Evolutionary conservation across 75 land plant genomes (phyloP), one percentile per base, ranked within the genome.

Genomic region (Gnetum montanum): DNA sequence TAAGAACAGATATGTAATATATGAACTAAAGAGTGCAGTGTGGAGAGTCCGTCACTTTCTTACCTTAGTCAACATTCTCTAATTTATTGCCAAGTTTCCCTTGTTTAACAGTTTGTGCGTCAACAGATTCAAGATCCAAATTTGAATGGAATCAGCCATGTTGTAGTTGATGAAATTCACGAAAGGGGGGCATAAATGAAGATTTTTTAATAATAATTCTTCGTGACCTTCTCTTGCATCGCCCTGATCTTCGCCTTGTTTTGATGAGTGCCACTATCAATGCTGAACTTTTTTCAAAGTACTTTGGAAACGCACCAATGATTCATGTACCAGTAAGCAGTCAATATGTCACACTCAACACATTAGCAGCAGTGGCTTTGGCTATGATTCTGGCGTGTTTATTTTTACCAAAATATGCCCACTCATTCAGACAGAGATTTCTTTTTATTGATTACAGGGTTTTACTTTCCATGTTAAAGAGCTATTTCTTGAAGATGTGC

Each of bases 211-310:
- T 93, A 43, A 85, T 93, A 52, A 81, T 93, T 46, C 49, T 88
- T 58, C 83, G 84, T 15, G 90, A 88, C 20, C 77, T 93, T 29
- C 84, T 92, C 46, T 82, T 82, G 50, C 81, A 67, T 3, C 82
- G 96, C 8, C 98, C 80, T 25, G 88, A 93, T 77, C 56, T 93
- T 13, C 96, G 87, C 12, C 70, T 93, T 52, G 73, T 93, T 16
- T 49, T 93, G 29, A 93, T 93, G 98, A 93, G 98, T 77, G 98
- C 98, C 27, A 93, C 98, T 36, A 85, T 93, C n/a, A 93, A 93
- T 78, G 98, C 98, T 24, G 90, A 93, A 44, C 56, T 79, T 49
- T 93, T 89, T 54, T 88, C 90, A 40, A 76, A 67, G 51, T 93
- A 89, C 56, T 93, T 89, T 69, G 80, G 80, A 46, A 74, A 84